phyloP scores from a whole-genome alignment of 306 rosid species.

The Gynostemma pentaphyllum region DNA sequence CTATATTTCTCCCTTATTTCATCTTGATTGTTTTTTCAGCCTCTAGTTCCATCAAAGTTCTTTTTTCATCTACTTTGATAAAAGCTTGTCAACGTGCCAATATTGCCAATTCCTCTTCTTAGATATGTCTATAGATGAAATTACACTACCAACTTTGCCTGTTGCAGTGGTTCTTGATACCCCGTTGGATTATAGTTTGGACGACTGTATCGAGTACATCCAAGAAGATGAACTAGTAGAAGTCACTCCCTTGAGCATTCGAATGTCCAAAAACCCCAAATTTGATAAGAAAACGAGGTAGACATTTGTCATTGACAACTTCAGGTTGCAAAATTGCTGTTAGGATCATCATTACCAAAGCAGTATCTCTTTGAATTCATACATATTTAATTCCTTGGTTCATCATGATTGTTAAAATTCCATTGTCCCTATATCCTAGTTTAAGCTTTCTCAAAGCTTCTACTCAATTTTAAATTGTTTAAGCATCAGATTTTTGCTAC shows the following conservation, averaged over 20 bases:
- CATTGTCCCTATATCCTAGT: too few relatives aligned
- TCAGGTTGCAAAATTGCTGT: neutral
- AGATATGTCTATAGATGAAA: neutral
- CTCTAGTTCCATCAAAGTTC: neutral
- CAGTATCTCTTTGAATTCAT: neutral
- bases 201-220: constrained; percentile 95
- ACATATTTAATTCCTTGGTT: too few relatives aligned
- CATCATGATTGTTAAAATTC: too few relatives aligned
- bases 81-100: neutral
- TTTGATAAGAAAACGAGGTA: constrained; percentile 58
- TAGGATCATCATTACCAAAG: neutral
- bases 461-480: constrained; percentile 3
- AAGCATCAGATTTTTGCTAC: neutral
- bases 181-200: constrained; percentile 85
- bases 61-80: too few relatives aligned
- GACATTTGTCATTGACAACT: neutral
- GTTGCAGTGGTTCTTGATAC: constrained; percentile 82
- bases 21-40: neutral
- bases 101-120: neutral
- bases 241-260: constrained; percentile 67
- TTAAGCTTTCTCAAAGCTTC: neutral
- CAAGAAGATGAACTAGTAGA: constrained; percentile 96
- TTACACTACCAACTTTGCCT: neutral
- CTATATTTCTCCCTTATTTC: too few relatives aligned
- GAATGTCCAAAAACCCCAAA: constrained; percentile 89